These are phyloP conservation scores for Polyporus tsugae DNA, from an alignment of 1,284 basidiomycete genomes.

Conservation along the genomic window DNA sequence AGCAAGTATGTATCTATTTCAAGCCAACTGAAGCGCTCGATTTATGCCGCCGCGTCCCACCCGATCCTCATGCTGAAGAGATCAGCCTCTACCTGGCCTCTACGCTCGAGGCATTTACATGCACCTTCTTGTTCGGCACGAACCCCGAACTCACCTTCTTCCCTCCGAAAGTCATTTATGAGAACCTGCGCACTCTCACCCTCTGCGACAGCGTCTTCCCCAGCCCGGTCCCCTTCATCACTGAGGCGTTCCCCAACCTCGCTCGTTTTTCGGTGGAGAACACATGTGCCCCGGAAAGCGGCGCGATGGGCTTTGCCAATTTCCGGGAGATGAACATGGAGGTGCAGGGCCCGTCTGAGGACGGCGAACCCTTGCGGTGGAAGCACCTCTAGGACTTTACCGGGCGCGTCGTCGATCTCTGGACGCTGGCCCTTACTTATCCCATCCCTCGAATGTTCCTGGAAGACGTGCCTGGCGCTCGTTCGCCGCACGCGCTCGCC, in stretches of 20 bases:
- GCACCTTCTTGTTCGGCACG: neutral
- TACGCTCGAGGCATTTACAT: neutral
- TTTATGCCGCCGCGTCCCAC: neutral
- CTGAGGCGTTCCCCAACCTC: neutral
- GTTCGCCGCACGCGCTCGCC: neutral
- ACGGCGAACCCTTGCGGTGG: neutral
- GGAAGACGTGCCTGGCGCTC: neutral
- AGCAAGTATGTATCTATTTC: too few relatives aligned
- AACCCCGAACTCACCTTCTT: neutral
- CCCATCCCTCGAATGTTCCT: neutral
- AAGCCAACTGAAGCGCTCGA: neutral
- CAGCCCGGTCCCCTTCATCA: neutral
- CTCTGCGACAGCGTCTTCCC: neutral
- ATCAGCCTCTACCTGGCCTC: neutral
- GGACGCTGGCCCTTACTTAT: neutral
- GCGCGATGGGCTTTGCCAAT: neutral
- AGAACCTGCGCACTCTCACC: neutral
- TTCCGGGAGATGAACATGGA: neutral
- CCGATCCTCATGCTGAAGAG: neutral
- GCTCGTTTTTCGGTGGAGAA: neutral
- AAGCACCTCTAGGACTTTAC: neutral
- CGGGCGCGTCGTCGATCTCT: conserved; percentile 7
- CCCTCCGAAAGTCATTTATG: neutral
- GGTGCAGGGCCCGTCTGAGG: neutral
- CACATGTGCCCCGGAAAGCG: neutral